A percentile compares a stretch with the other conserved stretches of the same genome.
Evolutionary conservation across 495 filamentous ascomycete species (phyloP).

Genomic region (Tetracladium setigerum): DNA sequence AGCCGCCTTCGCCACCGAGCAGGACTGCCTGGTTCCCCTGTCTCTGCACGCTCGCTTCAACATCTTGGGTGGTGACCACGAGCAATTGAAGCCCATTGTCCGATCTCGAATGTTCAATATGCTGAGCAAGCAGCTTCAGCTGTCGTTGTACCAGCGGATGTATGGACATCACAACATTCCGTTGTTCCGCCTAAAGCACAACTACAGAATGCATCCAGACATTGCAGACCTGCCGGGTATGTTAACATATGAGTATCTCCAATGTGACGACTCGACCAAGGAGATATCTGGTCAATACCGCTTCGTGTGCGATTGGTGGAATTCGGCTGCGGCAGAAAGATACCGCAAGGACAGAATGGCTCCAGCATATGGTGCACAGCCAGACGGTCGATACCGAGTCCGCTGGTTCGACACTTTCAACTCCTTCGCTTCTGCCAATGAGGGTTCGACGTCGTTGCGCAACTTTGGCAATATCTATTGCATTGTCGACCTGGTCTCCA

Average conservation of each 20-base stretch:
- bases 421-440: not conserved
- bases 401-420: not conserved
- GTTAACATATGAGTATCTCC: not conserved
- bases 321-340: not conserved
- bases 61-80: constrained; percentile 1
- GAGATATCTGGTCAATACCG: too few relatives aligned
- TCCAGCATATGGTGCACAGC: not conserved
- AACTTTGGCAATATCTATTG: constrained; percentile 6
- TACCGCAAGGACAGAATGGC: not conserved
- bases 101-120: not conserved
- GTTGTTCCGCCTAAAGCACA: constrained; percentile 3
- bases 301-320: not conserved
- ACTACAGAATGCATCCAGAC: constrained; percentile 11
- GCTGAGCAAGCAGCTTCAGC: not conserved
- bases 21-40: not conserved
- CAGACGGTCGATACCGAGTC: not conserved
- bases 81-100: constrained; percentile 4
- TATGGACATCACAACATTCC: not conserved
- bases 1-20: not conserved
- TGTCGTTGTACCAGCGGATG: not conserved
- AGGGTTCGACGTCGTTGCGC: not conserved
- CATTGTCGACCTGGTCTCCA: not conserved
- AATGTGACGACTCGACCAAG: not conserved
- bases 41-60: not conserved
- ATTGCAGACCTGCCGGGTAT: constrained; percentile 3